phyloP scores from a whole-genome alignment of 2,329 filamentous ascomycete species.

The Alternaria brassicae region DNA sequence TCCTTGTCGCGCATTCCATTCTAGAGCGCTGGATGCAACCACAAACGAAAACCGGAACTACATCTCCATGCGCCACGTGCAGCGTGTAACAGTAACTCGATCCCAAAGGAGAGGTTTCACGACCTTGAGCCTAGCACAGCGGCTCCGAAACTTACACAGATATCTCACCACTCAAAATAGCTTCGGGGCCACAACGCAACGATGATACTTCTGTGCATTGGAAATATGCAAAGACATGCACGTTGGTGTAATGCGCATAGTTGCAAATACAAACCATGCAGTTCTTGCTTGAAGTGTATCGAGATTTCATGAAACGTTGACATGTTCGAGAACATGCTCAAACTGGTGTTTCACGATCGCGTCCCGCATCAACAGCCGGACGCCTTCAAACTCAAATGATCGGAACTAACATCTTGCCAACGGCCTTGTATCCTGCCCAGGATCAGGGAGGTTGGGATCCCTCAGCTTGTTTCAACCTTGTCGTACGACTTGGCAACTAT shows the following conservation, averaged over 20 bases:
- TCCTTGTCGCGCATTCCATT: conserved; percentile 23
- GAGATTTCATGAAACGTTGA: conserved; percentile 35
- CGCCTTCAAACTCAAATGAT: conserved; percentile 8
- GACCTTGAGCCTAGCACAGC: conserved; percentile 22
- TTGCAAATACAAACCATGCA: conserved; percentile 13
- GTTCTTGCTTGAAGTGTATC: conserved; percentile 11
- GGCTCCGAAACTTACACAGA: conserved; percentile 6
- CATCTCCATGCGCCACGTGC: conserved; percentile 21
- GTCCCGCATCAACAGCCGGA: conserved; percentile 16
- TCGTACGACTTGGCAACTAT: conserved; percentile 6
- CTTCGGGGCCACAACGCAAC: neutral
- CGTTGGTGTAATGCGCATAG: neutral
- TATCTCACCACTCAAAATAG: neutral
- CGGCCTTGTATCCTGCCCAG: conserved; percentile 1
- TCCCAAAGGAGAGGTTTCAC: conserved; percentile 20
- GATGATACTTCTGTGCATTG: conserved; percentile 1
- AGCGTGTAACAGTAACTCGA: conserved; percentile 21
- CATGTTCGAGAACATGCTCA: conserved; percentile 31
- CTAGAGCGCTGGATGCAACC: conserved; percentile 25
- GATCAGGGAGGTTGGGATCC: conserved; percentile 6
- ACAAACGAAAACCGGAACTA: conserved; percentile 20
- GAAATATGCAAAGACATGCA: conserved; percentile 4
- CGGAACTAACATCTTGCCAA: conserved; percentile 3
- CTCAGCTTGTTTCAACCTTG: conserved; percentile 2
- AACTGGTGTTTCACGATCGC: conserved; percentile 25